These are phyloP conservation scores for Melaleuca alternifolia DNA, from an alignment of 345 rosid species.

Conservation along the genomic window DNA sequence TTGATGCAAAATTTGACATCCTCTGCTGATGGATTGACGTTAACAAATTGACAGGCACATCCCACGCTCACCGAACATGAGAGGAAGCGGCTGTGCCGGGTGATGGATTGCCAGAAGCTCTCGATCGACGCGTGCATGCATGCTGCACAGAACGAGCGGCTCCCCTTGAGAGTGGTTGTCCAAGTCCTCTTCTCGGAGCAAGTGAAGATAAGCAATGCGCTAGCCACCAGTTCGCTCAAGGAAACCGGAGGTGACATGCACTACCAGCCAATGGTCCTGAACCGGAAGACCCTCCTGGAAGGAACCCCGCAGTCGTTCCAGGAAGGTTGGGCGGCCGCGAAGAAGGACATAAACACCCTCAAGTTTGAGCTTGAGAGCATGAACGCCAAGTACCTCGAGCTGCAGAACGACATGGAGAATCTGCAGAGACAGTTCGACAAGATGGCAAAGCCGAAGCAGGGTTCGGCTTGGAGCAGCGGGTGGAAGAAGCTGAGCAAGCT, in stretches of 20 bases:
- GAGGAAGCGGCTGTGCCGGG: slow-evolving; percentile 86
- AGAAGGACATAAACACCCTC: slow-evolving; percentile 85
- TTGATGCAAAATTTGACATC: neutral
- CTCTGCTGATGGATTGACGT: neutral
- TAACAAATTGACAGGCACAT: slow-evolving; percentile 54
- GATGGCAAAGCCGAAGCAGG: slow-evolving; percentile 54
- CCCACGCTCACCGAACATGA: slow-evolving; percentile 92
- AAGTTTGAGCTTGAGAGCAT: slow-evolving; percentile 83
- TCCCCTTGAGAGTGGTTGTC: slow-evolving; percentile 81
- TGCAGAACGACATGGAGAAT: slow-evolving; percentile 79
- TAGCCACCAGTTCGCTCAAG: slow-evolving; percentile 58
- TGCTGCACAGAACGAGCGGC: slow-evolving; percentile 92
- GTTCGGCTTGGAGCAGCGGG: slow-evolving; percentile 70
- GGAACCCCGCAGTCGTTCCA: slow-evolving; percentile 90
- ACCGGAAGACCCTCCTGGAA: slow-evolving; percentile 77
- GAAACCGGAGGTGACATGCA: slow-evolving; percentile 38
- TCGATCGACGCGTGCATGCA: slow-evolving; percentile 97
- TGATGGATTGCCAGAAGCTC: slow-evolving; percentile 96
- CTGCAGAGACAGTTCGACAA: slow-evolving; percentile 83
- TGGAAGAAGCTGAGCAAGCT: slow-evolving; percentile 92
- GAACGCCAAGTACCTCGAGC: slow-evolving; percentile 77
- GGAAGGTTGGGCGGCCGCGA: slow-evolving; percentile 91
- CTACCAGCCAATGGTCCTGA: slow-evolving; percentile 66
- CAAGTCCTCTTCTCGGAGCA: slow-evolving; percentile 97
- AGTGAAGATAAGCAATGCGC: slow-evolving; percentile 77